Conservation (phyloP, 805 yeast species). For the Metschnikowia bowlesiae region DNA sequence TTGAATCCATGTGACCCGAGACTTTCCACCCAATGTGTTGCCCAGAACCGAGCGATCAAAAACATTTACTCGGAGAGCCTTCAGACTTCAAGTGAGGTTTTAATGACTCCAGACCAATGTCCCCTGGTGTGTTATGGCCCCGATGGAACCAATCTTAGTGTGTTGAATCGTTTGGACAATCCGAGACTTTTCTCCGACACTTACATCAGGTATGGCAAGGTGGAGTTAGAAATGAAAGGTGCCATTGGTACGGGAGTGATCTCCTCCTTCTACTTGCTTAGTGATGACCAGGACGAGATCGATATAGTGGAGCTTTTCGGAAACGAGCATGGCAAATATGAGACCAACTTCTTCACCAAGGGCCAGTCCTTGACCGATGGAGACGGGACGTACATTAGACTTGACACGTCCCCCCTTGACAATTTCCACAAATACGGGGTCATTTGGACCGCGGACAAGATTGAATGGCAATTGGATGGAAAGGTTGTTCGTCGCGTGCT, state of each 20-base stretch:
- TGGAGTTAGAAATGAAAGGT: slow-evolving; percentile 32
- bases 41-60: slow-evolving; percentile 23
- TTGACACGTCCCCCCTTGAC: slow-evolving; percentile 22
- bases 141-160: slow-evolving; percentile 8
- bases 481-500: slow-evolving; percentile 23
- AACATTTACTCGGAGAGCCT: slow-evolving; percentile 6
- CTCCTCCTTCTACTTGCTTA: slow-evolving; percentile 38
- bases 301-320: slow-evolving; percentile 40
- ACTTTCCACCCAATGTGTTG: slow-evolving; percentile 21
- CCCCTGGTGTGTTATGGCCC: slow-evolving; percentile 9
- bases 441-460: slow-evolving; percentile 32
- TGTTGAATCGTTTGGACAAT: slow-evolving; percentile 22
- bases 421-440: slow-evolving; percentile 28
- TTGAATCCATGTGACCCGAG: slow-evolving; percentile 26
- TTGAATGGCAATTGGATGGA: slow-evolving; percentile 31
- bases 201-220: slow-evolving; percentile 34
- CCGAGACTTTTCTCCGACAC: slow-evolving; percentile 29
- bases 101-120: slow-evolving; percentile 7
- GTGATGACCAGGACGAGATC: slow-evolving; percentile 41
- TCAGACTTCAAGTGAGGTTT: slow-evolving; percentile 10
- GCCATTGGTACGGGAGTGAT: slow-evolving; percentile 34
- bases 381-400: slow-evolving; percentile 30
- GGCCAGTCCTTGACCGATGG: slow-evolving; percentile 35
- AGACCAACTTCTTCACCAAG: slow-evolving; percentile 37
- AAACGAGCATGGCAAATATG: slow-evolving; percentile 26